phyloP scores from a whole-genome alignment of 768 basidiomycete species.

The Serpula lacrymans region DNA sequence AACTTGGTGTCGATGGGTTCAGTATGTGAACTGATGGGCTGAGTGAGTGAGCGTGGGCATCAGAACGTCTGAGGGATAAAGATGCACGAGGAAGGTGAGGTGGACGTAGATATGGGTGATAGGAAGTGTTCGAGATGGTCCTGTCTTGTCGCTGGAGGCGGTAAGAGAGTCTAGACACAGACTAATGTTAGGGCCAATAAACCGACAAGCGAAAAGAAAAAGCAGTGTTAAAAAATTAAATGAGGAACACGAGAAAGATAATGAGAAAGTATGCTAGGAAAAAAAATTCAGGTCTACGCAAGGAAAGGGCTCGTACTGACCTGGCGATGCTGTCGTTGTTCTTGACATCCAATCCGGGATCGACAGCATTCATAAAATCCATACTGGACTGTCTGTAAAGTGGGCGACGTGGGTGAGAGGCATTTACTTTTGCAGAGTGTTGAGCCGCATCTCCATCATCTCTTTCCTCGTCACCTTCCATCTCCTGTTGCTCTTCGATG shows the following conservation, averaged over 20 bases:
- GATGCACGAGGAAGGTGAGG: slow-evolving; percentile 23
- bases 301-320: too few species aligned
- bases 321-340: slow-evolving; percentile 53
- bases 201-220: too few species aligned
- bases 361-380: slow-evolving; percentile 69
- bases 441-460: too few species aligned
- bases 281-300: too few species aligned
- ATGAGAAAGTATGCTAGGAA: too few species aligned
- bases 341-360: slow-evolving; percentile 37
- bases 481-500: slow-evolving; percentile 45
- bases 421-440: too few species aligned
- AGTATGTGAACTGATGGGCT: slow-evolving; percentile 43
- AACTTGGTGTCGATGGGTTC: slow-evolving; percentile 60
- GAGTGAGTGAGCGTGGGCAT: slow-evolving; percentile 13
- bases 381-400: slow-evolving; percentile 82
- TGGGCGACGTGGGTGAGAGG: slow-evolving; percentile 43
- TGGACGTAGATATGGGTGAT: slow-evolving; percentile 56
- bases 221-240: too few species aligned
- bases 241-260: slow-evolving; percentile 10
- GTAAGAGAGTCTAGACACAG: slow-evolving; percentile 49
- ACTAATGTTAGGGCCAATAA: too few species aligned
- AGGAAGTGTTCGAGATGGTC: slow-evolving; percentile 43
- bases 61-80: slow-evolving; percentile 33
- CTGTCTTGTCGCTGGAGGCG: slow-evolving; percentile 66
- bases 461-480: too few species aligned